phyloP scores from a whole-genome alignment of 768 basidiomycete species.

The Chalciporus piperatus region DNA sequence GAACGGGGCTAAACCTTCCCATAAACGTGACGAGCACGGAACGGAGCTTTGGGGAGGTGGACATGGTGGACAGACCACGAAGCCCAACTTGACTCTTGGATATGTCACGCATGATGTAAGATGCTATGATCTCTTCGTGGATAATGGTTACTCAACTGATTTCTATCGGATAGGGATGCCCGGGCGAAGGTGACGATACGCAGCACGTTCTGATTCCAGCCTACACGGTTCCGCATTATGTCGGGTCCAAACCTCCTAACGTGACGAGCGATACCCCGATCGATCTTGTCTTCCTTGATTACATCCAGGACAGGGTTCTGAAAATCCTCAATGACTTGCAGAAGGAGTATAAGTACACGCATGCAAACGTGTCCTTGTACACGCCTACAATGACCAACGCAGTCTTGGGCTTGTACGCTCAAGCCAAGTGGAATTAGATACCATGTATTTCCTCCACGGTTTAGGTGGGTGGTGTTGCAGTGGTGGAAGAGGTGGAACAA shows the following conservation, averaged over 20 bases:
- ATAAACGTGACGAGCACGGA: conserved; percentile 14
- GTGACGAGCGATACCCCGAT: conserved; percentile 49
- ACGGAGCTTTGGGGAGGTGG: conserved; percentile 39
- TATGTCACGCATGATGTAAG: conserved; percentile 73
- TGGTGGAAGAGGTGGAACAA: too few relatives aligned
- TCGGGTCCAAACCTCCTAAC: conserved; percentile 52
- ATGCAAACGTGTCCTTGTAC: conserved; percentile 52
- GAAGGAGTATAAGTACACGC: conserved; percentile 45
- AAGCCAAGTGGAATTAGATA: conserved; percentile 30
- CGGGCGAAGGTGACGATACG: conserved; percentile 74
- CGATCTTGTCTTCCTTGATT: conserved; percentile 76
- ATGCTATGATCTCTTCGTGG: background rate
- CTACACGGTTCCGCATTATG: conserved; percentile 53
- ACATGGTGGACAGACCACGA: conserved; percentile 42
- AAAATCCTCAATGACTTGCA: conserved; percentile 56
- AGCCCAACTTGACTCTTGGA: conserved; percentile 55
- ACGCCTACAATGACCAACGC: conserved; percentile 41
- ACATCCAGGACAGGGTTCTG: conserved; percentile 55
- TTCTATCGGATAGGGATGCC: conserved; percentile 48
- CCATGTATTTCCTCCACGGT: too few relatives aligned
- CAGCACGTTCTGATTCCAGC: conserved; percentile 59
- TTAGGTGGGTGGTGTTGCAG: too few relatives aligned
- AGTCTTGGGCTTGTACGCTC: conserved; percentile 41
- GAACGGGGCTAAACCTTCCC: conserved; percentile 37
- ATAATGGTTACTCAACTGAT: background rate